Evolutionary conservation across 2,329 filamentous ascomycete species (phyloP).

Genomic region (Fusarium floridanum): DNA sequence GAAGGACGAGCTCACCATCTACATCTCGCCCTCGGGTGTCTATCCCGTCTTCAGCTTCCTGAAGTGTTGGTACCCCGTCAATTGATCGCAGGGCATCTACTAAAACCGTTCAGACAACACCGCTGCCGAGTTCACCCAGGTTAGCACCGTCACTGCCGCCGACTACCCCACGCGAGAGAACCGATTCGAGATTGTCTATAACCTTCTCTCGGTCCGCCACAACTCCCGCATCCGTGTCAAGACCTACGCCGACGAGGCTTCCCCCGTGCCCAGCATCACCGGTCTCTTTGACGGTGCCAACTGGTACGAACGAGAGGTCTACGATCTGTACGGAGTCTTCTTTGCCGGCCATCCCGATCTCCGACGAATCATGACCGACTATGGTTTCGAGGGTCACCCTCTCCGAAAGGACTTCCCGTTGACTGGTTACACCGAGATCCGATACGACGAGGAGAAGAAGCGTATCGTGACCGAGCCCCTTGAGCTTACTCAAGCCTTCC

Average conservation of each 20-base stretch:
- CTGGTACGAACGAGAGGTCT: conserved; percentile 98
- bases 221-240: conserved; percentile 98
- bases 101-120: conserved; percentile 78
- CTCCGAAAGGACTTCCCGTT: conserved; percentile 98
- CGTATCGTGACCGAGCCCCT: conserved; percentile 97
- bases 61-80: conserved; percentile 69
- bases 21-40: conserved; percentile 88
- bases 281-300: conserved; percentile 93
- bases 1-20: conserved; percentile 98
- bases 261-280: conserved; percentile 90
- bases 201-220: conserved; percentile 93
- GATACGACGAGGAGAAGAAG: conserved; percentile 99
- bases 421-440: conserved; percentile 97
- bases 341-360: conserved; percentile 96
- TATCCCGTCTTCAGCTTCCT: conserved; percentile 94
- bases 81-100: conserved; percentile 8
- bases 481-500: conserved; percentile 97
- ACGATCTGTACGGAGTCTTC: conserved; percentile 97
- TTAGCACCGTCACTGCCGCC: conserved; percentile 92
- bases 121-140: conserved; percentile 93
- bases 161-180: conserved; percentile 96
- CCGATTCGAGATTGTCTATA: conserved; percentile 98
- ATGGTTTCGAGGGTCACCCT: conserved; percentile 98
- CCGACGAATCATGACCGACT: conserved; percentile 98
- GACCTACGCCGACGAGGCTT: conserved; percentile 97